A percentile compares a stretch with the other conserved stretches of the same genome.
phyloP scores from a whole-genome alignment of 1,284 basidiomycete species.

The Inonotus obliquus region DNA sequence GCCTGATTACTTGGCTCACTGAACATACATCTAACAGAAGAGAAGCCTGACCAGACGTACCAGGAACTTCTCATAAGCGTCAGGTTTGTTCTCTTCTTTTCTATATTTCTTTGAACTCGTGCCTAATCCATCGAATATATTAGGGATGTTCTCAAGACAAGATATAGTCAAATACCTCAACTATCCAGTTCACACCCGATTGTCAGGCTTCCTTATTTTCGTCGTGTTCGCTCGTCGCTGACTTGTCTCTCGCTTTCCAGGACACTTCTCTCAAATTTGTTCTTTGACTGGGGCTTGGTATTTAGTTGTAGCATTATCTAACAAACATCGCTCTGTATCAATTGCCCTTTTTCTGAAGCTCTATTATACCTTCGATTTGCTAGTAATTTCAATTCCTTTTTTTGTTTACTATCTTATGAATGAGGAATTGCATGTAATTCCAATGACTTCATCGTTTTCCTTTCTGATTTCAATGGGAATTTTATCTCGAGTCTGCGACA shows the following conservation, averaged over 20 bases:
- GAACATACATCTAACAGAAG: conserved; percentile 30
- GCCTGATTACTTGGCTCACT: background rate
- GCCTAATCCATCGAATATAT: background rate
- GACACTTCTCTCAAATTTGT: conserved; percentile 3
- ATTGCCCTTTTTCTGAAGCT: background rate
- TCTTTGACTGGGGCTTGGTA: background rate
- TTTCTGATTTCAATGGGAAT: background rate
- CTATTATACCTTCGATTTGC: no score
- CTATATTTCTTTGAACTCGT: background rate
- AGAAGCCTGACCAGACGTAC: conserved; percentile 69
- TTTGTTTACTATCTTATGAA: no score
- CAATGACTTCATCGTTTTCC: no score
- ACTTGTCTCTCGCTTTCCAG: background rate
- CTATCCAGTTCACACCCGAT: conserved; percentile 70
- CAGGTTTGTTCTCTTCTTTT: conserved; percentile 37
- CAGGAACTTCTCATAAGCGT: conserved; percentile 66
- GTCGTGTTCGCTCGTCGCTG: background rate
- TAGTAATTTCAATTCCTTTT: no score
- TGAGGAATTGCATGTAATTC: no score
- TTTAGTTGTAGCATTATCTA: background rate
- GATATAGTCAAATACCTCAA: conserved; percentile 81
- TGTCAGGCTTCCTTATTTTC: conserved; percentile 30
- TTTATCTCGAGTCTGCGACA: background rate
- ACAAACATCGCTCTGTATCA: background rate
- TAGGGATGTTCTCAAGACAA: conserved; percentile 48